Conservation (phyloP, 768 basidiomycete genomes). For the Lactifluus rugatus region DNA sequence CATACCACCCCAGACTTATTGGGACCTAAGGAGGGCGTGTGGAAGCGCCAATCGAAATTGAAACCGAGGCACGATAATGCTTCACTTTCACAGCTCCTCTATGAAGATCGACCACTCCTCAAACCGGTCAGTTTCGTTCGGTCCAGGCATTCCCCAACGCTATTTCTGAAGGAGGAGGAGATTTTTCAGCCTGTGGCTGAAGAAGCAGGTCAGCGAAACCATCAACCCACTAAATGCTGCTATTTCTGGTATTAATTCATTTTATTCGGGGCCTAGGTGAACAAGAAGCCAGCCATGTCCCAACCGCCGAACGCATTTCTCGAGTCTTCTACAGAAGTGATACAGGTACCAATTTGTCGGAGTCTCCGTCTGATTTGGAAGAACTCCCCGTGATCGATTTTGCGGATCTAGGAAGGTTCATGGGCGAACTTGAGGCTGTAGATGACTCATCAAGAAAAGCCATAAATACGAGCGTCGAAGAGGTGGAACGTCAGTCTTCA, state of each 20-base stretch:
- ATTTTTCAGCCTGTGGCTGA: slow-evolving; percentile 46
- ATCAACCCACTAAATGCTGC: not conserved
- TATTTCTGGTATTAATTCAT: not conserved
- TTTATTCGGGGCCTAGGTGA: slow-evolving; percentile 30
- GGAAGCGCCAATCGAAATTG: slow-evolving; percentile 21
- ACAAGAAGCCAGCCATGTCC: slow-evolving; percentile 44
- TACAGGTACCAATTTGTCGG: not conserved
- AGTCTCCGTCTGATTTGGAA: slow-evolving; percentile 16
- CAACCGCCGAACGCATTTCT: slow-evolving; percentile 60
- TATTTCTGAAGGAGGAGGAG: slow-evolving; percentile 52
- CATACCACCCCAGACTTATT: not conserved
- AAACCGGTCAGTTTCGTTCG: slow-evolving; percentile 64
- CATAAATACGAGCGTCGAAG: not conserved
- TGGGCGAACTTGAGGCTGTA: slow-evolving; percentile 30
- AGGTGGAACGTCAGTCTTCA: not conserved
- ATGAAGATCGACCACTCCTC: slow-evolving; percentile 50
- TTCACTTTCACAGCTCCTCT: slow-evolving; percentile 46
- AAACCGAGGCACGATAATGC: slow-evolving; percentile 35
- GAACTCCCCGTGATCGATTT: slow-evolving; percentile 45
- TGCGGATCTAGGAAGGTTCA: slow-evolving; percentile 43
- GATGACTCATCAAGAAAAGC: slow-evolving; percentile 15
- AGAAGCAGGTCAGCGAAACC: slow-evolving; percentile 35
- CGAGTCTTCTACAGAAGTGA: slow-evolving; percentile 45
- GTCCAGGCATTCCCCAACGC: slow-evolving; percentile 39
- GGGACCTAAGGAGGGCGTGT: slow-evolving; percentile 21